phyloP scores from a whole-genome alignment of 345 rosid genomes.

The Melastoma malabathricum region DNA sequence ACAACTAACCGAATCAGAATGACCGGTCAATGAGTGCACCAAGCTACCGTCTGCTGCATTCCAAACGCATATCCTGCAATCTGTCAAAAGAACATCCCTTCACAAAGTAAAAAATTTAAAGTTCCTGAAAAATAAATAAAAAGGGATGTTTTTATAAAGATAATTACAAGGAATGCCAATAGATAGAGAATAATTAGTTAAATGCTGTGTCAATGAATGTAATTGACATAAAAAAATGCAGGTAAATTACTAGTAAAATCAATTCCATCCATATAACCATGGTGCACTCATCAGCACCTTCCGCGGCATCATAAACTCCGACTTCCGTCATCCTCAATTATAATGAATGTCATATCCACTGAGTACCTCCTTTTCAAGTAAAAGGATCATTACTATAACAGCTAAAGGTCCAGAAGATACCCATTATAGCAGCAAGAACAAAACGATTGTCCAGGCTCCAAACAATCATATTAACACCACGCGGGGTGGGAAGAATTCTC shows the following conservation, averaged over 20 bases:
- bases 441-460: constrained; percentile 99
- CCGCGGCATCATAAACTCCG: too few species aligned
- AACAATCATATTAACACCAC: constrained; percentile 93
- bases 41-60: constrained; percentile 95
- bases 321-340: too few species aligned
- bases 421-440: constrained; percentile 99
- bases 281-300: too few species aligned
- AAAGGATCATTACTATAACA: background rate
- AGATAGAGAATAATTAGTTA: too few species aligned
- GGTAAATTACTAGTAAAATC: too few species aligned
- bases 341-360: background rate
- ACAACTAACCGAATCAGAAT: constrained; percentile 77
- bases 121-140: too few species aligned
- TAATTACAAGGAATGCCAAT: too few species aligned
- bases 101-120: background rate
- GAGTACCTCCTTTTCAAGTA: background rate
- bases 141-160: too few species aligned
- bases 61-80: constrained; percentile 99
- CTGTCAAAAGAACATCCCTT: constrained; percentile 28
- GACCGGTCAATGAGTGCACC: constrained; percentile 96
- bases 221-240: too few species aligned
- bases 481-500: constrained; percentile 92
- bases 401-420: constrained; percentile 22
- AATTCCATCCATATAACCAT: too few species aligned
- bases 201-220: too few species aligned